Percentiles rank a stretch among this genome's conserved stretches.
Conservation (phyloP, 2,329 filamentous ascomycete genomes). For the Blastomyces parvus region DNA sequence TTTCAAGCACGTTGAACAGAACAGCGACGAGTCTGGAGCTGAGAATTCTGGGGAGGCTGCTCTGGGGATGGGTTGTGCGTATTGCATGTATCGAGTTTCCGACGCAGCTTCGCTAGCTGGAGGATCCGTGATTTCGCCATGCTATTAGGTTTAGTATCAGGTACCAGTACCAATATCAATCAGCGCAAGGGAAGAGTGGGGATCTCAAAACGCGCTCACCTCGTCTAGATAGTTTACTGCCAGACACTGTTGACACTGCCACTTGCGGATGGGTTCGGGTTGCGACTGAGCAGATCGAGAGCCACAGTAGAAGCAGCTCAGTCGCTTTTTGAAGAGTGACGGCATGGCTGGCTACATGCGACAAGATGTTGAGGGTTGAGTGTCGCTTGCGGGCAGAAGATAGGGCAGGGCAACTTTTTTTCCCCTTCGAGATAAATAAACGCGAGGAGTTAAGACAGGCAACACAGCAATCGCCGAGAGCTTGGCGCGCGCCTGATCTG, state of each 20-base stretch:
- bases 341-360: constrained; percentile 27
- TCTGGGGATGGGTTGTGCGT: constrained; percentile 36
- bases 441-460: constrained; percentile 5
- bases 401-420: background rate
- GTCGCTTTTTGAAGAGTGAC: constrained; percentile 34
- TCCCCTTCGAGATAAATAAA: constrained; percentile 4
- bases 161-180: constrained; percentile 13
- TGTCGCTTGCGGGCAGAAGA: background rate
- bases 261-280: constrained; percentile 52
- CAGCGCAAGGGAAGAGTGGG: background rate
- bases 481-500: background rate
- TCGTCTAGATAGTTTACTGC: constrained; percentile 83
- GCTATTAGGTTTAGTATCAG: constrained; percentile 38
- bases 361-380: background rate
- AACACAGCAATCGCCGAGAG: constrained; percentile 7
- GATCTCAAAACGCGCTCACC: constrained; percentile 40
- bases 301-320: constrained; percentile 80
- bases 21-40: constrained; percentile 37
- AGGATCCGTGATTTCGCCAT: constrained; percentile 83
- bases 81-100: constrained; percentile 37
- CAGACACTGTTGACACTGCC: constrained; percentile 69
- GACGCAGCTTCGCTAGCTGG: constrained; percentile 52
- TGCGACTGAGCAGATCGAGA: constrained; percentile 53
- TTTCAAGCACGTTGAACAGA: constrained; percentile 71
- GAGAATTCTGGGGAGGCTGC: constrained; percentile 35